Base-by-base conservation (phyloP, 73 alveolate species). In the Paramecium primaurelia region DNA sequence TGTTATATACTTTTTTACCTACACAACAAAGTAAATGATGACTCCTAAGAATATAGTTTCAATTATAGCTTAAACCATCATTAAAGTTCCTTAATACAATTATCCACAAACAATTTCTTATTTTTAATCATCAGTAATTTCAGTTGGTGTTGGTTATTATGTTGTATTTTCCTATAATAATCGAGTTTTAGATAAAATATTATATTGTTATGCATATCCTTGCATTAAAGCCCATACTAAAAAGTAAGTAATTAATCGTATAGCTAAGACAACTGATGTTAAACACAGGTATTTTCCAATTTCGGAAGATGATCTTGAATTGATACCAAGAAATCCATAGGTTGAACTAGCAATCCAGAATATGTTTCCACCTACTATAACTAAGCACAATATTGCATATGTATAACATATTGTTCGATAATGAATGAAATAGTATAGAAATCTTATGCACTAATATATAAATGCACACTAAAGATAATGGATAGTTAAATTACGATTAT, bases 171-270 rank as follows among this genome's bases (percentile, higher is more conserved):
- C 59, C 37, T 34, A 16, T 28, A 64, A 34, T 9, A 64, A 37
- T 12, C 87, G 14, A 36, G 68, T 37, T 73, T 73, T 37, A 0
- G 58, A 73, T 80, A 32, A 25, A 32, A 32, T 7, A 26, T 80
- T 32, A 45, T 80, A 80, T 80, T 40, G 18, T 80, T 49, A 80
- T 11, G 91, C 75, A 80, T 80, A 80, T 18, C 91, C 91, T 80
- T 80, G 28, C 73, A 80, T 42, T 0, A 80, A 54, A 8, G 91
- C 91, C 91, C 91, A 80, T 20, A 80, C 91, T 47, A 80, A 28
- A 49, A 80, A 80, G 30, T 80, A 80, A 11, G 91, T 49, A 44
- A 80, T 18, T 45, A 80, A 47, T 45, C 91, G 4, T 20, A 49
- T 25, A 6, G 58, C 47, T 22, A 80, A 26, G 30, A 80, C 91